Conservation (phyloP, 1,139 yeast genomes). For the Hanseniaspora sp. region DNA sequence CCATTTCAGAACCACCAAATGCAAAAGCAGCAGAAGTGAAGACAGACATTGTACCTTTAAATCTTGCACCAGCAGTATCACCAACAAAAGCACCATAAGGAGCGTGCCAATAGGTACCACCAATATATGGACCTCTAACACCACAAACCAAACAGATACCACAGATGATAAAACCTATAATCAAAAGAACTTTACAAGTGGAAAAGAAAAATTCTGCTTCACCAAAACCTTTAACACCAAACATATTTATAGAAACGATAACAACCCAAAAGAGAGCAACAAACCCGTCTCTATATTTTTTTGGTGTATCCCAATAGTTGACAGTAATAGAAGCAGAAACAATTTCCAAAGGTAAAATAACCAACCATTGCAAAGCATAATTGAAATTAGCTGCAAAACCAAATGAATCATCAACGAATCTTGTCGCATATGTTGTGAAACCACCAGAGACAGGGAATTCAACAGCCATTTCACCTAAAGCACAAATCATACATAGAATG, state of each 20-base stretch:
- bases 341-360: constrained; percentile 58
- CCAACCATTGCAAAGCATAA: constrained; percentile 61
- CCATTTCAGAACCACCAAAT: constrained; percentile 57
- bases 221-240: constrained; percentile 57
- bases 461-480: constrained; percentile 59
- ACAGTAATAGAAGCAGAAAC: constrained; percentile 65
- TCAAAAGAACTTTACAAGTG: constrained; percentile 48
- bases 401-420: constrained; percentile 60
- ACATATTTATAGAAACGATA: constrained; percentile 46
- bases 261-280: constrained; percentile 52
- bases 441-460: constrained; percentile 64
- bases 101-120: constrained; percentile 53
- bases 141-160: constrained; percentile 63
- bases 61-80: constrained; percentile 27
- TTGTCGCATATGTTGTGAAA: constrained; percentile 54
- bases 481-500: constrained; percentile 59
- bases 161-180: constrained; percentile 55
- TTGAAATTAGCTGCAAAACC: constrained; percentile 71
- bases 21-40: constrained; percentile 47
- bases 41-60: constrained; percentile 43
- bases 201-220: constrained; percentile 58
- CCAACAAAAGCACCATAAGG: constrained; percentile 18
- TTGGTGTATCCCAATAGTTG: constrained; percentile 42
- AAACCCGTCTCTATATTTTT: constrained; percentile 28
- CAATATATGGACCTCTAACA: constrained; percentile 51